Conservation (phyloP, 2,329 filamentous ascomycete species). For the Fusarium redolens region DNA sequence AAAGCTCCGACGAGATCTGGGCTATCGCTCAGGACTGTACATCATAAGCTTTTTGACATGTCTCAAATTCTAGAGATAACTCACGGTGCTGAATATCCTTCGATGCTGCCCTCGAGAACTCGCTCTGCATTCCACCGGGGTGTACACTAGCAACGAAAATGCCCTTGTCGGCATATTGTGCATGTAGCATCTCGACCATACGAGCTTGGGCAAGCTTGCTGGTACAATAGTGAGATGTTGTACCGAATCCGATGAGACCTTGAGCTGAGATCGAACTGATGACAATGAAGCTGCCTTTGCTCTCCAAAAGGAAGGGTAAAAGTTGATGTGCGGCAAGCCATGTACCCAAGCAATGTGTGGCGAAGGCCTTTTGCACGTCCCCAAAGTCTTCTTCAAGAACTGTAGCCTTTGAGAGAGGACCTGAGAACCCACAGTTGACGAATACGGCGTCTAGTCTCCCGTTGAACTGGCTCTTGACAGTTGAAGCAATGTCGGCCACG, state of each 20-base stretch:
- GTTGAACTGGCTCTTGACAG: neutral
- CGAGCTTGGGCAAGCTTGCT: slow-evolving; percentile 15
- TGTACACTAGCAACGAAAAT: slow-evolving; percentile 4
- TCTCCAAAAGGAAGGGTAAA: neutral
- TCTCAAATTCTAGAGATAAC: rapidly evolving
- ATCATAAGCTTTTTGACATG: neutral
- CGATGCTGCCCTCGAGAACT: neutral
- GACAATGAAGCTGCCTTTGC: neutral
- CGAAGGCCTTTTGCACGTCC: neutral
- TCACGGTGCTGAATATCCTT: slow-evolving; percentile 4
- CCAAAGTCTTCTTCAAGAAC: slow-evolving; percentile 1
- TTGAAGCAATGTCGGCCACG: neutral
- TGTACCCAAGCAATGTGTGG: neutral
- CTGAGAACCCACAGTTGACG: slow-evolving; percentile 14
- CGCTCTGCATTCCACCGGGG: slow-evolving; percentile 9
- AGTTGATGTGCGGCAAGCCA: slow-evolving; percentile 13
- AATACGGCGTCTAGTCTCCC: neutral
- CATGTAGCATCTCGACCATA: neutral
- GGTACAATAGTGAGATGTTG: slow-evolving; percentile 11
- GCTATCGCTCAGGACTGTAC: neutral
- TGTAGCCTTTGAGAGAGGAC: neutral
- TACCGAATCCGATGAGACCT: slow-evolving; percentile 1
- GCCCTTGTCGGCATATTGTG: neutral
- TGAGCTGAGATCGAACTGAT: slow-evolving; percentile 8
- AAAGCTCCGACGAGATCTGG: slow-evolving; percentile 9